A percentile compares a stretch with the other conserved stretches of the same genome.
Conservation (phyloP, 768 basidiomycete genomes). For the Strobilomyces confusus region DNA sequence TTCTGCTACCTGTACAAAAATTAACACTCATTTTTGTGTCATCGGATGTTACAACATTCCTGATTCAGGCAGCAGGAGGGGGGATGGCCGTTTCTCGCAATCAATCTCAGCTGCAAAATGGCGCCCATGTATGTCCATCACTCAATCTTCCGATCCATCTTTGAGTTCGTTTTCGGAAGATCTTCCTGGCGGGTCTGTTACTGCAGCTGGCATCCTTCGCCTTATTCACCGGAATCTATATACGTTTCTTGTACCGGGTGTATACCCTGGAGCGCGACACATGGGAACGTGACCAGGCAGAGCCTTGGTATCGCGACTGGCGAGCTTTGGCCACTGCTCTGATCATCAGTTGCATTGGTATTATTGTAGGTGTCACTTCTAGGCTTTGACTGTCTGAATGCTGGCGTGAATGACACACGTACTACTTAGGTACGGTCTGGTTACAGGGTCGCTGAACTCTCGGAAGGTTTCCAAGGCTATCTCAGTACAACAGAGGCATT, state of each 20-base stretch:
- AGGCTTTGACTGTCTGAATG: neutral
- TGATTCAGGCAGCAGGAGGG: constrained; percentile 49
- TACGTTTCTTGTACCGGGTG: constrained; percentile 48
- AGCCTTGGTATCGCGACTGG: constrained; percentile 56
- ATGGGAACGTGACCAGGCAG: constrained; percentile 37
- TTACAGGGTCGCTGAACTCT: constrained; percentile 57
- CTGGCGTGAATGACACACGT: neutral
- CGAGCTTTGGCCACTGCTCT: constrained; percentile 49
- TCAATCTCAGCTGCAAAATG: constrained; percentile 21
- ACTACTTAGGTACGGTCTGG: constrained; percentile 60
- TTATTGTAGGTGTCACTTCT: constrained; percentile 53
- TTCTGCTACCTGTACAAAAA: constrained; percentile 44
- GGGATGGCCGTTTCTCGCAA: constrained; percentile 1
- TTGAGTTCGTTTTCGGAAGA: constrained; percentile 44
- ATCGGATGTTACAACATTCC: constrained; percentile 62
- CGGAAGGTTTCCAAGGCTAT: constrained; percentile 57
- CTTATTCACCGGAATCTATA: constrained; percentile 44
- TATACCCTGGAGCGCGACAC: constrained; percentile 29
- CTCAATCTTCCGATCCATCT: neutral
- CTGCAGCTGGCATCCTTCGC: constrained; percentile 53
- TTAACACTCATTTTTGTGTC: constrained; percentile 58
- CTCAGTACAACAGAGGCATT: constrained; percentile 55
- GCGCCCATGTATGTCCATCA: constrained; percentile 34
- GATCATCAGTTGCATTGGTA: constrained; percentile 54
- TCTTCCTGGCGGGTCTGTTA: constrained; percentile 55